Evolutionary conservation across 805 yeast species (phyloP).

Genomic region (Cyberlindnera amylophila): DNA sequence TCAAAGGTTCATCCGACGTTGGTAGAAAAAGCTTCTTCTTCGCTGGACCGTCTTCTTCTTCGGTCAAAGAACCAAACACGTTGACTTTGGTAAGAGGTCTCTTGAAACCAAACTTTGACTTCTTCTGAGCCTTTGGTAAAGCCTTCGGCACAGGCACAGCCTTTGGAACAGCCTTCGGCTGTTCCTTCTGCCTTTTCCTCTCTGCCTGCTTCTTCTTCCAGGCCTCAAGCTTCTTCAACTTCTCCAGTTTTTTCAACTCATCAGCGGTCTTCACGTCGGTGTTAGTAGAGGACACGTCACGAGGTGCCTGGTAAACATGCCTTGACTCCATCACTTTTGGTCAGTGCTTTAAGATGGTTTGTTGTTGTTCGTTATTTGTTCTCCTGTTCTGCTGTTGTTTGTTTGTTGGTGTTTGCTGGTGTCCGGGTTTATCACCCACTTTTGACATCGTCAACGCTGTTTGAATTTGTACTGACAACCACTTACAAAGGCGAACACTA

Average conservation of each 20-base stretch:
- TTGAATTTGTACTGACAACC: background rate
- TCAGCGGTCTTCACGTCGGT: slow-evolving; percentile 16
- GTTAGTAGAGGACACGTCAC: slow-evolving; percentile 18
- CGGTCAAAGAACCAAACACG: slow-evolving; percentile 30
- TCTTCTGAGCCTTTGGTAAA: background rate
- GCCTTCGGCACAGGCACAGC: background rate
- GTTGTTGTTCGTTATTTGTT: background rate
- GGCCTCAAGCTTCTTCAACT: slow-evolving; percentile 42
- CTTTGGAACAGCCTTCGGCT: background rate
- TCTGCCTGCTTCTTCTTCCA: slow-evolving; percentile 45
- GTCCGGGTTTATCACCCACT: background rate
- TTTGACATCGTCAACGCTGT: too few species aligned
- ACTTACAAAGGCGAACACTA: background rate
- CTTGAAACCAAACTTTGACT: slow-evolving; percentile 2
- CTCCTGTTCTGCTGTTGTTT: background rate
- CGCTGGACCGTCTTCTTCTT: slow-evolving; percentile 25
- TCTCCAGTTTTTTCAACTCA: slow-evolving; percentile 25
- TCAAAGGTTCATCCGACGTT: slow-evolving; percentile 2
- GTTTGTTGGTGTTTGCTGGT: background rate
- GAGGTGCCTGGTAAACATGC: slow-evolving; percentile 1
- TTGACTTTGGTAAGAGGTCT: slow-evolving; percentile 12
- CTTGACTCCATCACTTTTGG: background rate
- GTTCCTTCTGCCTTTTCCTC: slow-evolving; percentile 23
- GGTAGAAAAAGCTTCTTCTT: slow-evolving; percentile 23
- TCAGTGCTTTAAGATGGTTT: background rate